Percentiles rank a stretch among this genome's conserved stretches.
Evolutionary conservation across 768 basidiomycete genomes (phyloP).

Genomic region (Cystobasidium tubakii): DNA sequence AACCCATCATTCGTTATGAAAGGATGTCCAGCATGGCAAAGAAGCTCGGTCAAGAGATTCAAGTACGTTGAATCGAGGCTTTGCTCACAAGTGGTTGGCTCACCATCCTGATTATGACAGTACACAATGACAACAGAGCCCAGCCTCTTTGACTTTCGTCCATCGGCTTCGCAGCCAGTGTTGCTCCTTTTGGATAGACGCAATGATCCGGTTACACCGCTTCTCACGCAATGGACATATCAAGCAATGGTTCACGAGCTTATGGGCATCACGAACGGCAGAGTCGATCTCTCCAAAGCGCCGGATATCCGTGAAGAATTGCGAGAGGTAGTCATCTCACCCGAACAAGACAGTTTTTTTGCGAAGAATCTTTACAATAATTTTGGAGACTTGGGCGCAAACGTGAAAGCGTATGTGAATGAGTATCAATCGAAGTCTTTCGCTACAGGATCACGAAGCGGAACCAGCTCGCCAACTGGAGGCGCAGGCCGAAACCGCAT

Average conservation of each 20-base stretch:
- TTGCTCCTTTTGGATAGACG: constrained; percentile 87
- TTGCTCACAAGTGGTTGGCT: no score
- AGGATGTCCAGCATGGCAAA: constrained; percentile 86
- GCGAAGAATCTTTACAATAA: constrained; percentile 82
- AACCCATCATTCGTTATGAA: constrained; percentile 88
- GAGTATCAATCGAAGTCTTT: constrained; percentile 57
- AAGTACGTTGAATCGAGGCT: no score
- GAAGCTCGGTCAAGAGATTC: constrained; percentile 77
- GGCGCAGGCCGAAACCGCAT: constrained; percentile 71
- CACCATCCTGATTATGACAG: constrained; percentile 50
- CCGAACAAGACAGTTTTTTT: constrained; percentile 85
- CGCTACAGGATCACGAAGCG: constrained; percentile 24
- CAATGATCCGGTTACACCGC: constrained; percentile 93
- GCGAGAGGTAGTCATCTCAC: constrained; percentile 88
- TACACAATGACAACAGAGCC: constrained; percentile 70
- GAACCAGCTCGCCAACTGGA: constrained; percentile 55
- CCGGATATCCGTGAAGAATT: constrained; percentile 82
- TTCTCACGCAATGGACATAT: constrained; percentile 97
- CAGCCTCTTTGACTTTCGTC: constrained; percentile 82
- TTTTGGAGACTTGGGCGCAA: constrained; percentile 90
- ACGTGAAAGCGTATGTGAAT: constrained; percentile 85
- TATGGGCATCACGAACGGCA: constrained; percentile 84
- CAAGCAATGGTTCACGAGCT: constrained; percentile 99
- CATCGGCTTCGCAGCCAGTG: constrained; percentile 78
- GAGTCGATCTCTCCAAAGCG: constrained; percentile 74